A percentile compares a stretch with the other conserved stretches of the same genome.
These are phyloP conservation scores for Pleurozium schreberi DNA, from an alignment of 225 moss, liverwort and hornwort species.

Conservation along the genomic window DNA sequence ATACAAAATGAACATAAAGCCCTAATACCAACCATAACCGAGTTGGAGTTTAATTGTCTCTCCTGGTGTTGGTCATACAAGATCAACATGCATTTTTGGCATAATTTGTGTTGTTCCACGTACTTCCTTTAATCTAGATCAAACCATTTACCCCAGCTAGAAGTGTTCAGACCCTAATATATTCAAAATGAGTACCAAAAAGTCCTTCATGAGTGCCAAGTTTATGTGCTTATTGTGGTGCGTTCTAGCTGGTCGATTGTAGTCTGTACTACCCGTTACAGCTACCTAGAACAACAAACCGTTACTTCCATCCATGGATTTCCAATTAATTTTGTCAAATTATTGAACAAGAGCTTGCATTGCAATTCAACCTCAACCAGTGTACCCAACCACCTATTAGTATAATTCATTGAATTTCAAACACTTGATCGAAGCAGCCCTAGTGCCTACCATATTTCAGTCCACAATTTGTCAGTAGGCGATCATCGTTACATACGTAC, in stretches of 20 bases:
- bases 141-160: not conserved
- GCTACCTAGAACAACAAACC: not conserved
- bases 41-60: no score
- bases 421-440: no score
- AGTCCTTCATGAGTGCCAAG: not conserved
- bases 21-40: no score
- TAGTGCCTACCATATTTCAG: no score
- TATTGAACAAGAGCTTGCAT: not conserved
- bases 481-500: no score
- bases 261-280: not conserved
- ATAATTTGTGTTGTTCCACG: not conserved
- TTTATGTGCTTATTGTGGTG: not conserved
- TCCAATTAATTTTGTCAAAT: not conserved
- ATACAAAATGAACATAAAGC: no score
- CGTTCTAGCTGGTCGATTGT: not conserved
- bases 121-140: not conserved
- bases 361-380: not conserved
- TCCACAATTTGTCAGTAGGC: no score
- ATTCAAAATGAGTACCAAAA: not conserved
- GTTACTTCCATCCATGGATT: not conserved
- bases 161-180: not conserved
- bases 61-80: not conserved
- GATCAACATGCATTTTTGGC: not conserved
- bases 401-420: no score
- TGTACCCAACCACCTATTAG: not conserved